Evolutionary conservation across 208 protist genomes (phyloP).

Genomic region (Endotrypanum monterogeii): DNA sequence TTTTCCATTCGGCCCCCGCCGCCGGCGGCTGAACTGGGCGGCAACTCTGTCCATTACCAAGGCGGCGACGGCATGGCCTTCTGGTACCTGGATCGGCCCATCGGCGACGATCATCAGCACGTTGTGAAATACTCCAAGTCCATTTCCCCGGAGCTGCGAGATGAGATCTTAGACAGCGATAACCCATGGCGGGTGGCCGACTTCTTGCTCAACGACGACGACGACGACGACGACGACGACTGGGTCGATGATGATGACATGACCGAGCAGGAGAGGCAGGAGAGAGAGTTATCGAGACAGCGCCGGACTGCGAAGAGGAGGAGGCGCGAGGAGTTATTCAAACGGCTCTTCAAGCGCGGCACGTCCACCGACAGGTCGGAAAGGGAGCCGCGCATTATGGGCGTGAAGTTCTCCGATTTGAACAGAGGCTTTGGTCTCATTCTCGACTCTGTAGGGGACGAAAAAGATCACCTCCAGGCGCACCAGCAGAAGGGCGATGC

Average conservation of each 20-base stretch:
- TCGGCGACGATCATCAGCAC: conserved; percentile 85
- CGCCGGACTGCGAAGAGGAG: conserved; percentile 36
- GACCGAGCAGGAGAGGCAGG: conserved; percentile 43
- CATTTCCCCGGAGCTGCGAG: conserved; percentile 46
- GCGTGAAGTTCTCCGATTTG: conserved; percentile 82
- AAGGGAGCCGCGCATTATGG: conserved; percentile 64
- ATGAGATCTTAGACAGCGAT: conserved; percentile 45
- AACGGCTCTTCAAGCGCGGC: conserved; percentile 65
- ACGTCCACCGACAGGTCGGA: conserved; percentile 62
- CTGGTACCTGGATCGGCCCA: conserved; percentile 81
- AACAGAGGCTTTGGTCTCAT: conserved; percentile 67
- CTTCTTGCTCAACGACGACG: conserved; percentile 62
- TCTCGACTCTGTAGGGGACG: conserved; percentile 70
- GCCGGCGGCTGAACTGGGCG: conserved; percentile 28
- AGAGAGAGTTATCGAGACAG: conserved; percentile 23
- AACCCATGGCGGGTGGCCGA: conserved; percentile 74
- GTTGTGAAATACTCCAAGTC: conserved; percentile 80
- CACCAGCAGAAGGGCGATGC: conserved; percentile 33
- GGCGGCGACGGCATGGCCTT: conserved; percentile 84
- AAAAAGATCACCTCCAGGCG: conserved; percentile 31
- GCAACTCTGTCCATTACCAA: conserved; percentile 40
- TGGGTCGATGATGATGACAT: conserved; percentile 49
- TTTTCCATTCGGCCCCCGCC: conserved; percentile 74
- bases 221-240: conserved; percentile 50
- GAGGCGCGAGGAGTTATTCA: conserved; percentile 67